A percentile compares a stretch with the other conserved stretches of the same genome.
These are phyloP conservation scores for Phoma herbarum DNA, from an alignment of 2,329 filamentous ascomycete species.

Conservation along the genomic window DNA sequence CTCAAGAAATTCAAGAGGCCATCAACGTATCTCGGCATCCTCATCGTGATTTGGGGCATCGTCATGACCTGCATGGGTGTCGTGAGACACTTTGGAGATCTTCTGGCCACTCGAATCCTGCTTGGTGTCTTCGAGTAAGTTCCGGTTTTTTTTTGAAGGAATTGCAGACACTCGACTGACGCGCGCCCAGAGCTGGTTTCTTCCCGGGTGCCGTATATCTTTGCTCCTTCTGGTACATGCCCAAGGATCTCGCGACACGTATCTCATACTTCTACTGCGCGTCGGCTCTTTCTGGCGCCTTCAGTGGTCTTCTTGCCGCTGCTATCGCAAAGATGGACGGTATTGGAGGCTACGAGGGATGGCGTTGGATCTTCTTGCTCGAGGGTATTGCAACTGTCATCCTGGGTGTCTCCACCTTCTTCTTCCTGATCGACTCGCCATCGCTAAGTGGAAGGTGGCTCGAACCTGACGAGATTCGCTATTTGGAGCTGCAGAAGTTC, in stretches of 20 bases:
- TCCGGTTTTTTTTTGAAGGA: too few relatives aligned
- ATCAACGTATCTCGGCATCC: slow-evolving; percentile 41
- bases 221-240: slow-evolving; percentile 48
- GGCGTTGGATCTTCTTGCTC: slow-evolving; percentile 57
- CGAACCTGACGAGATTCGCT: slow-evolving; percentile 36
- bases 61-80: slow-evolving; percentile 41
- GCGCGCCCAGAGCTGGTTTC: slow-evolving; percentile 32
- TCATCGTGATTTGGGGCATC: slow-evolving; percentile 38
- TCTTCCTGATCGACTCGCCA: slow-evolving; percentile 38
- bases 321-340: slow-evolving; percentile 52
- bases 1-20: slow-evolving; percentile 45
- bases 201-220: slow-evolving; percentile 50
- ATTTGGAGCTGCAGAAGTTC: slow-evolving; percentile 35
- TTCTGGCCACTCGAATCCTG: slow-evolving; percentile 30
- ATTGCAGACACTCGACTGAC: background rate
- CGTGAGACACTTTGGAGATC: slow-evolving; percentile 31
- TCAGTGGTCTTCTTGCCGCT: slow-evolving; percentile 54
- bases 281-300: slow-evolving; percentile 50
- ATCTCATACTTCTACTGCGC: slow-evolving; percentile 52
- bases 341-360: slow-evolving; percentile 52
- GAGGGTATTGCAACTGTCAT: slow-evolving; percentile 50
- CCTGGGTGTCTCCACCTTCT: slow-evolving; percentile 39
- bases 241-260: slow-evolving; percentile 44
- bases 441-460: slow-evolving; percentile 31
- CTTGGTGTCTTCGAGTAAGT: slow-evolving; percentile 41